Conservation (phyloP, 306 rosid species). For the Castanea mollissima region DNA sequence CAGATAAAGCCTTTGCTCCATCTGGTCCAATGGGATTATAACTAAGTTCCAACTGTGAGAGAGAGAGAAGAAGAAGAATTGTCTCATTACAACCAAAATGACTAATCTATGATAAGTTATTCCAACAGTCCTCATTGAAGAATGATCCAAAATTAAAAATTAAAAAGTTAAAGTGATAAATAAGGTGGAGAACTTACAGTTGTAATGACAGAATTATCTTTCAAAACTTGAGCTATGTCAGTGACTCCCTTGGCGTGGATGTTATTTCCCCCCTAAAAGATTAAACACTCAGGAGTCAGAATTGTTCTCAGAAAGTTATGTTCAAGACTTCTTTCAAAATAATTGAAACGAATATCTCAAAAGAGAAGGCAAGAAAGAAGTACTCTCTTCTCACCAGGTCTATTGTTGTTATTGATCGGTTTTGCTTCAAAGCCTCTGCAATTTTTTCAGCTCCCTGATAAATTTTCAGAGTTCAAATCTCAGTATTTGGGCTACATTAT, state of each 20-base stretch:
- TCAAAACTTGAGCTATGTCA: slow-evolving; percentile 71
- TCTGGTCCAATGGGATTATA: slow-evolving; percentile 97
- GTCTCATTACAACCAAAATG: background rate
- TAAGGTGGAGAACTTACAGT: slow-evolving; percentile 51
- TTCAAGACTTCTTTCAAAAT: background rate
- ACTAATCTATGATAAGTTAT: no score
- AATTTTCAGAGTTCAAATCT: background rate
- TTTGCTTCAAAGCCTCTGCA: slow-evolving; percentile 88
- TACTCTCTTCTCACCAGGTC: slow-evolving; percentile 64
- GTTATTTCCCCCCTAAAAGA: slow-evolving; percentile 88
- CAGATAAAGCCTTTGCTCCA: slow-evolving; percentile 88
- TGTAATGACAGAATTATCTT: slow-evolving; percentile 76
- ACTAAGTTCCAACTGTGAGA: slow-evolving; percentile 79
- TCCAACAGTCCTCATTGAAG: background rate
- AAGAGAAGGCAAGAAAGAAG: slow-evolving; percentile 7
- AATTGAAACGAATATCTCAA: background rate
- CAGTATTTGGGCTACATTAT: background rate
- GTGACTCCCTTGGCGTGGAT: slow-evolving; percentile 67
- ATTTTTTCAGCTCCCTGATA: slow-evolving; percentile 83
- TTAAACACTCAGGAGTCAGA: slow-evolving; percentile 28
- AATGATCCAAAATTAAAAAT: slow-evolving; percentile 9
- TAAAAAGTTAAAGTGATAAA: slow-evolving; percentile 6
- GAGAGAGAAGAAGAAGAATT: slow-evolving; percentile 3
- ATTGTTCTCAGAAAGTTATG: slow-evolving; percentile 17
- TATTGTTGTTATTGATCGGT: slow-evolving; percentile 67